Conservation (phyloP, 225 moss, liverwort and hornwort genomes). For the Straminergon stramineum region DNA sequence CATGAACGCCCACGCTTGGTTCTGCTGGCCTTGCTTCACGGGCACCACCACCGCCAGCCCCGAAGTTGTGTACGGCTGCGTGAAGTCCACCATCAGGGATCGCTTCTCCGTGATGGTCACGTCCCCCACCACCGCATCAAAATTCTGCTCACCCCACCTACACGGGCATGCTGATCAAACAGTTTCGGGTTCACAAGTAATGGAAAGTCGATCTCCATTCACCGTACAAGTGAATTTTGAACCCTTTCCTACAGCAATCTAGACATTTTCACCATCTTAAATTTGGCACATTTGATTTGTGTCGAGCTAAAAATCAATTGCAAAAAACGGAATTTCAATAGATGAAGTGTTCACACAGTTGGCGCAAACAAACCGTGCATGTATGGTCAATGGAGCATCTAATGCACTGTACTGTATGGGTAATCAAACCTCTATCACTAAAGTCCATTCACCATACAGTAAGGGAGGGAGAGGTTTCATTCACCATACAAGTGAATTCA, state of each 20-base stretch:
- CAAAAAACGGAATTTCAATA: too few relatives aligned
- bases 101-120: conserved; percentile 86
- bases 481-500: neutral
- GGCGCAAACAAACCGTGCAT: too few relatives aligned
- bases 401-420: neutral
- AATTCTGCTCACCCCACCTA: conserved; percentile 62
- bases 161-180: conserved; percentile 7
- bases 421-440: neutral
- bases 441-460: neutral
- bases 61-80: conserved; percentile 82
- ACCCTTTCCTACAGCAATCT: neutral
- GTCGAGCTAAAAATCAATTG: neutral
- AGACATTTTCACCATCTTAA: neutral
- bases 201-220: neutral
- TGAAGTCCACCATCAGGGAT: conserved; percentile 70
- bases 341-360: neutral
- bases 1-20: conserved; percentile 92
- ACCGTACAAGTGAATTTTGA: neutral
- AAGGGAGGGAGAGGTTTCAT: neutral
- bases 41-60: conserved; percentile 92
- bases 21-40: conserved; percentile 19
- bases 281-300: neutral
- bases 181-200: neutral
- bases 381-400: neutral
- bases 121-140: conserved; percentile 89